A percentile compares a stretch with the other conserved stretches of the same genome.
These are phyloP conservation scores for Trichoderma atrobrunneum DNA, from an alignment of 2,329 filamentous ascomycete species.

Conservation along the genomic window DNA sequence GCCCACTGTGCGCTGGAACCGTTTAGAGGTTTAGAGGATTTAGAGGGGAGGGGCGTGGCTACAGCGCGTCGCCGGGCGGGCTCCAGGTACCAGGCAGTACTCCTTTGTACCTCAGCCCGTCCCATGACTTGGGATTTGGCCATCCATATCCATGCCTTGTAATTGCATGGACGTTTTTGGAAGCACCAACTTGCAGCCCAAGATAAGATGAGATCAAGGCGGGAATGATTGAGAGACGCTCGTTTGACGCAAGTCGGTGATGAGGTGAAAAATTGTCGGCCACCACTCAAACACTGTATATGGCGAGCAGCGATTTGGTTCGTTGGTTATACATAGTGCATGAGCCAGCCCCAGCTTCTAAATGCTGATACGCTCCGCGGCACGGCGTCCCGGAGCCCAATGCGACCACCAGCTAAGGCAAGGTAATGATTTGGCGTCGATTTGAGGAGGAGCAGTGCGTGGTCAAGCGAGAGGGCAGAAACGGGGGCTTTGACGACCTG, in stretches of 20 bases:
- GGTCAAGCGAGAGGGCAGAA: not conserved
- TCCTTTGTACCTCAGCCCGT: not conserved
- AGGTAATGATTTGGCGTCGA: not conserved
- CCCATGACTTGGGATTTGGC: not conserved
- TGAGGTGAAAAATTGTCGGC: not conserved
- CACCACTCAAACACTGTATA: not conserved
- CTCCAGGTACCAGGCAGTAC: slow-evolving; percentile 9
- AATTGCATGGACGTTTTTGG: not conserved
- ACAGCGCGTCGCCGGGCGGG: not conserved
- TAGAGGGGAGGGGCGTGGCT: slow-evolving; percentile 7
- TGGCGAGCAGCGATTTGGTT: not conserved
- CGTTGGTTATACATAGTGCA: not conserved
- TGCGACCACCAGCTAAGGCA: slow-evolving; percentile 2
- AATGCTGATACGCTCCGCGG: slow-evolving; percentile 12
- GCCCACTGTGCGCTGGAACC: not conserved
- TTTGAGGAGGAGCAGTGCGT: not conserved
- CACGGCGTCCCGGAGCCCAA: slow-evolving; percentile 12
- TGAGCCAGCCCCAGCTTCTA: slow-evolving; percentile 3
- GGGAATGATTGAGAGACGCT: not conserved
- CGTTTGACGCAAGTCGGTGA: not conserved
- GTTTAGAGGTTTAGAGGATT: not conserved
- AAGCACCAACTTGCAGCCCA: not conserved
- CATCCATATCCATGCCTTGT: not conserved
- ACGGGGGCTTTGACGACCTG: not conserved
- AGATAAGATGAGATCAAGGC: not conserved